Evolutionary conservation across 257 asterid species (phyloP), one percentile per base, ranked within the genome.

Genomic region (Mitragyna speciosa): DNA sequence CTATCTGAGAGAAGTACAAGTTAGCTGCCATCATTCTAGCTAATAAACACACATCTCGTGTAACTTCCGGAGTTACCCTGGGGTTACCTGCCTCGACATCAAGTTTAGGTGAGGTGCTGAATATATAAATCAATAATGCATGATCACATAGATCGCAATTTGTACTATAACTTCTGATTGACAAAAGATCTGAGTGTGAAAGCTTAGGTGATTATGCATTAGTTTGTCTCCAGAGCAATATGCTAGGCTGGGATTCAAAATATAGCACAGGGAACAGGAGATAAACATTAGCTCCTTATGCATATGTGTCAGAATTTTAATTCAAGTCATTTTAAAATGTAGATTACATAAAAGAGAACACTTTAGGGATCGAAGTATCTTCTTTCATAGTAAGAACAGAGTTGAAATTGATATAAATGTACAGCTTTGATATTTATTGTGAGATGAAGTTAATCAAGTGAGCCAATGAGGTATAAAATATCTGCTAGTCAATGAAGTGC

Each of bases 1-100:
- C 98, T 45, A 94, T 92, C 89, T 90, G 97, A 28, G 98, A 89
- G 83, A 90, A 93, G 87, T 95, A 95, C 81, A 95, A 70, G 78
- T 94, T 94, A 76, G 98, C 98, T 78, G 96, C 98, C 98, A 94
- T 94, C 98, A 94, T 94, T 84, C 98, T 86, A 66, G 98, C 96
- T 72, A 94, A 86, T 61, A 94, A 86, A 90, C 98, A 94, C 33
- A 94, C 98, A 82, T 94, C 98, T 86, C 97, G 89, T 33, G 98
- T 94, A 78, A 94, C 98, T 89, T 94, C 98, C 72, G 97, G 97
- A 82, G 98, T 92, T 70, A 94, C 98, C 86, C 98, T 90, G 26
- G 98, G 98, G 81, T 94, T 94, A 67, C 98, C 98, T 94, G 86
- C 79, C 67, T 73, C 70, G 56, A 79, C 31, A 79, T 75, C 64